A percentile compares a stretch with the other conserved stretches of the same genome.
Evolutionary conservation across 768 basidiomycete genomes (phyloP).

Genomic region (Lactarius sanguifluus): DNA sequence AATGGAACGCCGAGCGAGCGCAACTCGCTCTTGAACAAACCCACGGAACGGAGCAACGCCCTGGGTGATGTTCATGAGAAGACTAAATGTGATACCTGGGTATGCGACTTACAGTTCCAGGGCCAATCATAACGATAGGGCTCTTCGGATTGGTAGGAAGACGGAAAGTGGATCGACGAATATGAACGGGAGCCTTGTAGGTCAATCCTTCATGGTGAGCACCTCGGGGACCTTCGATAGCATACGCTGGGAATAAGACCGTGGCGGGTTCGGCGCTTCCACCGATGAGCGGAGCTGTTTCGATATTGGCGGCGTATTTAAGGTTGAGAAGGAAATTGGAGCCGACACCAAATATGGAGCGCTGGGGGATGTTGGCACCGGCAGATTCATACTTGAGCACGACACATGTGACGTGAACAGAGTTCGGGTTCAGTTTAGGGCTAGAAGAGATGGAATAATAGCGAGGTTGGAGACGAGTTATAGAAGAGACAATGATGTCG

Average conservation of each 20-base stretch:
- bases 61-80: constrained; percentile 41
- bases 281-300: constrained; percentile 48
- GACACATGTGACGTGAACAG: constrained; percentile 93
- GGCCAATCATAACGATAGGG: constrained; percentile 98
- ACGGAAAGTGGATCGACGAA: constrained; percentile 94
- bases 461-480: constrained; percentile 92
- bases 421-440: constrained; percentile 84
- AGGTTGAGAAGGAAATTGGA: constrained; percentile 96
- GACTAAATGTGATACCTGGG: constrained; percentile 10
- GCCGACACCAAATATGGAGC: constrained; percentile 85
- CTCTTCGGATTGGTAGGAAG: constrained; percentile 97
- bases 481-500: constrained; percentile 92
- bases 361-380: constrained; percentile 50
- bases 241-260: constrained; percentile 64
- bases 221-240: constrained; percentile 87
- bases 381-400: constrained; percentile 89
- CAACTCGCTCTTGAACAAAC: constrained; percentile 97
- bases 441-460: constrained; percentile 99
- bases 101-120: constrained; percentile 78
- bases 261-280: constrained; percentile 40
- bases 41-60: constrained; percentile 99
- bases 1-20: constrained; percentile 88
- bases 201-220: constrained; percentile 68
- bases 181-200: constrained; percentile 90
- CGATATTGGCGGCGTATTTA: constrained; percentile 68